Base-by-base conservation (phyloP, 108 stramenopile species). In the Asterionellopsis glacialis region DNA sequence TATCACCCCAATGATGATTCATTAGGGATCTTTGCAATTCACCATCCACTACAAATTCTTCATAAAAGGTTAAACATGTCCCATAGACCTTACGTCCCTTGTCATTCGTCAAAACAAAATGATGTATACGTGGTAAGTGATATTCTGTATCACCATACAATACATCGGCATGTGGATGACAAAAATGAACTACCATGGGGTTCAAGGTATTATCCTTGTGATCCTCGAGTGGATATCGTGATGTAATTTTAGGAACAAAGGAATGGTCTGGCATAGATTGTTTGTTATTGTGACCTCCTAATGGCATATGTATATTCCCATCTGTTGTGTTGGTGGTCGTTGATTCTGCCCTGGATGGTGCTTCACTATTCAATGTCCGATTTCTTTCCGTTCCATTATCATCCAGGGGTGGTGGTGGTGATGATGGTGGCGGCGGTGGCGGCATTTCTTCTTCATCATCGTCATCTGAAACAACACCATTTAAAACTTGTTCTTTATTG, bases 51-150 rank as follows among this genome's bases (percentile, higher is more conserved):
- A 68, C 65, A 54, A 87, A 88, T 60, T 91, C 90, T 59, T 95
- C 93, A n/a, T 74, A 79, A n/a, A 91, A 67, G 2, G 88, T 91
- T 14, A 95, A 62, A 50, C 84, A 87, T 12, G 88, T 91, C 9
- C 88, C 90, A 57, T 95, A 95, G 13, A 90, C 55, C 60, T 88
- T 90, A 24, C 82, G 69, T 25, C 93, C 93, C 51, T 71, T 75
- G 14, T 89, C 83, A 66, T 87, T 83, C 11, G 93, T 95, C 48
- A 90, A 59, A 11, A 85, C 88, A 75, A 95, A 95, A 47, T 91
- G 74, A 63, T 91, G 90, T n/a, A 90, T 71, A 15, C 64, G 75
- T 18, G 93, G 92, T 75, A 90, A 73, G 54, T 73, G 68, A 62
- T 84, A 94, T 45, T 79, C 73, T 33, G 52, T 69, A 11, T 70